Evolutionary conservation across 2,329 filamentous ascomycete genomes (phyloP).

Genomic region (Phyllosticta paracitricarpa): DNA sequence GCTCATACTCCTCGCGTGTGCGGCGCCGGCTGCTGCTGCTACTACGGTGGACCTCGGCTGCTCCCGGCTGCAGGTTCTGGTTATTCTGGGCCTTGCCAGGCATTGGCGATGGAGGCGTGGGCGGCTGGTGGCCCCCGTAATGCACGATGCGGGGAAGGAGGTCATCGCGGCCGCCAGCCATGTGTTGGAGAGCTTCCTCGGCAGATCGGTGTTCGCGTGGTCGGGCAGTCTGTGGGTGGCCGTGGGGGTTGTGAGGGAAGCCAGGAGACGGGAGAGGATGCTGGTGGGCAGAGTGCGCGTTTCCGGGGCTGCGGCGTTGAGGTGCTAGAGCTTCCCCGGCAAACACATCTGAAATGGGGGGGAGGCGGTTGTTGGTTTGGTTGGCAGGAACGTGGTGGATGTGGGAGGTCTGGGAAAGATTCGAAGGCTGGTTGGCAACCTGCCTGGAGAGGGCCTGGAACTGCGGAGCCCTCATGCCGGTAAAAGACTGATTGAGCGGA

Average conservation of each 20-base stretch:
- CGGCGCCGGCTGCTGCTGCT: conserved; percentile 61
- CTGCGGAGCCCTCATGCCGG: conserved; percentile 62
- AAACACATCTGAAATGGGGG: conserved; percentile 91
- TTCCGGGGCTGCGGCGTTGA: conserved; percentile 52
- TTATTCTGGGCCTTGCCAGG: conserved; percentile 30
- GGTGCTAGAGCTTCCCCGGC: conserved; percentile 59
- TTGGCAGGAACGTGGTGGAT: conserved; percentile 82
- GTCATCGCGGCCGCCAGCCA: conserved; percentile 86
- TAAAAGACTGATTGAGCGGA: conserved; percentile 89
- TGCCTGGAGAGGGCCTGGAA: conserved; percentile 63
- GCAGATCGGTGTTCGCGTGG: conserved; percentile 87
- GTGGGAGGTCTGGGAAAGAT: conserved; percentile 73
- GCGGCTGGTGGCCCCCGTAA: conserved; percentile 88
- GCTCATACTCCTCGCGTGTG: conserved; percentile 80
- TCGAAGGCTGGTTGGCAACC: conserved; percentile 70
- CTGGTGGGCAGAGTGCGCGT: conserved; percentile 49
- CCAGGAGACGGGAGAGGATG: conserved; percentile 69
- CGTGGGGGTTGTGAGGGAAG: conserved; percentile 47
- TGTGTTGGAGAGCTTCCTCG: conserved; percentile 84
- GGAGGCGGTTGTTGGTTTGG: conserved; percentile 84
- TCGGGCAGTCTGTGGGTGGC: conserved; percentile 40
- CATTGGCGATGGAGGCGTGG: conserved; percentile 76
- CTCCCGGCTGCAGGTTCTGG: conserved; percentile 14
- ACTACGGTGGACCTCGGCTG: conserved; percentile 34
- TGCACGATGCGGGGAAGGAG: conserved; percentile 88